Percentiles rank a stretch among this genome's conserved stretches.
Evolutionary conservation across 305 asterid species (phyloP).

Genomic region (Fraxinus platypoda): DNA sequence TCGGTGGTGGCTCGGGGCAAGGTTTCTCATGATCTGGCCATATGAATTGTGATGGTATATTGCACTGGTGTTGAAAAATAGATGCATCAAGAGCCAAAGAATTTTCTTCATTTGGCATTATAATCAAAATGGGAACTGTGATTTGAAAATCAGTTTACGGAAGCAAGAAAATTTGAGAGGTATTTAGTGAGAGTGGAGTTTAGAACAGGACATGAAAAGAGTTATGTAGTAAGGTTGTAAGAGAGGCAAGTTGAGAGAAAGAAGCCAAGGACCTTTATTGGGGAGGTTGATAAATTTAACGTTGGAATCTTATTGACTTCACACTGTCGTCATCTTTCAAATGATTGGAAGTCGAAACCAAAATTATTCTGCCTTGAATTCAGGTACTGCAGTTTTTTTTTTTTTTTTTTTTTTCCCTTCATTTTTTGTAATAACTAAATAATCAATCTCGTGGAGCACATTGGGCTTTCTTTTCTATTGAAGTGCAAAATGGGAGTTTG

Average conservation of each 20-base stretch:
- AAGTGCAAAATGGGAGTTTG: background rate
- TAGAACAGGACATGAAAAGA: constrained; percentile 21
- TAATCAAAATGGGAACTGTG: background rate
- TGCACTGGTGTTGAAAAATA: constrained; percentile 40
- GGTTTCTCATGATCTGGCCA: constrained; percentile 83
- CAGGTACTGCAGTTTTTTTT: background rate
- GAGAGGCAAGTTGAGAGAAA: constrained; percentile 29
- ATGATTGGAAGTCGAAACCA: constrained; percentile 26
- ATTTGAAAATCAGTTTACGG: background rate
- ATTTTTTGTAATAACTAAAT: background rate
- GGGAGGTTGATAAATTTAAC: constrained; percentile 32
- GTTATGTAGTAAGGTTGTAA: constrained; percentile 28
- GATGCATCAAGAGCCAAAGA: constrained; percentile 49
- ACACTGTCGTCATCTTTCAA: constrained; percentile 19
- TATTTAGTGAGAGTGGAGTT: constrained; percentile 13
- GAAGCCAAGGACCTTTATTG: constrained; percentile 23
- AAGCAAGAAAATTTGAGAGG: background rate
- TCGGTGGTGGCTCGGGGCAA: constrained; percentile 42
- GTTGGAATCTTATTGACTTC: constrained; percentile 33
- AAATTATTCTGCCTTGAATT: background rate
- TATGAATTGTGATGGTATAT: constrained; percentile 64
- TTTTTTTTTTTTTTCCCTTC: background rate
- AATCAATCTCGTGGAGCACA: background rate
- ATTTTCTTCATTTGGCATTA: constrained; percentile 28
- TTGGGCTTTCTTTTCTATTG: background rate